Percentiles rank a stretch among this genome's conserved stretches.
Conservation (phyloP, 2,329 filamentous ascomycete species). For the Mariannaea sp. region DNA sequence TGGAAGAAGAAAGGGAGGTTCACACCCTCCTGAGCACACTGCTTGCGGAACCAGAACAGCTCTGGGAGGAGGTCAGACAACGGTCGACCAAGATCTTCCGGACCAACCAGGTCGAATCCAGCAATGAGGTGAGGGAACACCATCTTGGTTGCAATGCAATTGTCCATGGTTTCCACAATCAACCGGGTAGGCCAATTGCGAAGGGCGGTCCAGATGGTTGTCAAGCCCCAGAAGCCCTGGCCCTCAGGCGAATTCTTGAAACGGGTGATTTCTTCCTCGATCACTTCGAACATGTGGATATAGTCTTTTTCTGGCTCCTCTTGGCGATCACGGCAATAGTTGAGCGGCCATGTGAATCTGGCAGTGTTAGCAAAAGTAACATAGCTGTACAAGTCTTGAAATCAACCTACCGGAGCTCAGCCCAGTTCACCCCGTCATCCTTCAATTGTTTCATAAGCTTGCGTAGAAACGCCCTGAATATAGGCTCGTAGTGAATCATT, state of each 20-base stretch:
- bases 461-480: constrained; percentile 77
- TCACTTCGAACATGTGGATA: constrained; percentile 69
- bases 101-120: constrained; percentile 88
- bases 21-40: constrained; percentile 76
- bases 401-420: constrained; percentile 66
- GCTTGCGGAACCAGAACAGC: constrained; percentile 91
- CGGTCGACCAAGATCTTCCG: constrained; percentile 79
- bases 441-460: constrained; percentile 72
- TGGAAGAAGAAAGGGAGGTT: constrained; percentile 96
- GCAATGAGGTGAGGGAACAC: constrained; percentile 78
- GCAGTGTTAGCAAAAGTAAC: constrained; percentile 18
- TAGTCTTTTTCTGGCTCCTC: constrained; percentile 71
- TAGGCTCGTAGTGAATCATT: constrained; percentile 87
- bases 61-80: constrained; percentile 79
- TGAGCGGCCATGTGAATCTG: constrained; percentile 72
- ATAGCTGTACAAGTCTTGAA: neutral
- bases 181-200: constrained; percentile 66
- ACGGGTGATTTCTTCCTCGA: constrained; percentile 76
- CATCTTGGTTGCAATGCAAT: constrained; percentile 82
- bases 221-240: constrained; percentile 79
- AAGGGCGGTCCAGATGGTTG: constrained; percentile 83
- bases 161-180: constrained; percentile 81
- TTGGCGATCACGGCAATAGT: constrained; percentile 68
- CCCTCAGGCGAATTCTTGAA: constrained; percentile 77
- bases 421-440: constrained; percentile 84